Base-by-base conservation (phyloP, 805 yeast species). In the Candida broadrunensis region DNA sequence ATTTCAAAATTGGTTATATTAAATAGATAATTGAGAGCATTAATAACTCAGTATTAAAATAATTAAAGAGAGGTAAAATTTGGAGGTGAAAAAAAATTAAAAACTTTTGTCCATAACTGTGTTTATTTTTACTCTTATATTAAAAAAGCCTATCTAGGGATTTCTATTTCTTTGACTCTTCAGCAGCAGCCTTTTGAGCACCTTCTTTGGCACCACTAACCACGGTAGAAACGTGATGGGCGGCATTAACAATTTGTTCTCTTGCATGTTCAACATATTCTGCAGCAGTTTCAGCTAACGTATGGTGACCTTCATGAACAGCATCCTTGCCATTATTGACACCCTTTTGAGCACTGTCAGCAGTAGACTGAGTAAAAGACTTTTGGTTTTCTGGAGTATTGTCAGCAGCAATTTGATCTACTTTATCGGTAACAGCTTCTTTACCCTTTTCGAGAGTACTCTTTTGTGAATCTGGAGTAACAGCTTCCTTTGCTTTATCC, bases 381-480 rank as follows among this genome's bases (percentile, higher is more conserved):
- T 88, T 88, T 54, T 81, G 72, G 41, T 65, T 64, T 37, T 83
- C 81, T 51, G 93, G 88, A 58, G 80, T 80, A 38, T 72, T 61
- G 40, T 72, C 63, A 36, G 75, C 72, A 43, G 83, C 88, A 41
- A 73, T 64, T 57, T 75, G 70, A 72, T 88, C 96, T 54, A 72
- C 75, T n/a, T 73, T 60, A 58, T 77, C 83, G 44, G 93, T 80
- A 47, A 76, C 79, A 23, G 60, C 43, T 69, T 88, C 95, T 73
- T 84, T 83, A 50, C 81, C 82, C 68, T 84, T 71, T 56, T 85
- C 83, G 39, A 69, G 62, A 56, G 68, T 64, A 29, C 81, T 54
- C 71, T 88, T 88, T 64, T 83, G 76, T 43, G 77, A 65, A 48
- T 88, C 83, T 50, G 95, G 95, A 50, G 77, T 84, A 33, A 83